A percentile compares a stretch with the other conserved stretches of the same genome.
Evolutionary conservation across 2,329 filamentous ascomycete species (phyloP).

Genomic region (Cryphonectria naterciae): DNA sequence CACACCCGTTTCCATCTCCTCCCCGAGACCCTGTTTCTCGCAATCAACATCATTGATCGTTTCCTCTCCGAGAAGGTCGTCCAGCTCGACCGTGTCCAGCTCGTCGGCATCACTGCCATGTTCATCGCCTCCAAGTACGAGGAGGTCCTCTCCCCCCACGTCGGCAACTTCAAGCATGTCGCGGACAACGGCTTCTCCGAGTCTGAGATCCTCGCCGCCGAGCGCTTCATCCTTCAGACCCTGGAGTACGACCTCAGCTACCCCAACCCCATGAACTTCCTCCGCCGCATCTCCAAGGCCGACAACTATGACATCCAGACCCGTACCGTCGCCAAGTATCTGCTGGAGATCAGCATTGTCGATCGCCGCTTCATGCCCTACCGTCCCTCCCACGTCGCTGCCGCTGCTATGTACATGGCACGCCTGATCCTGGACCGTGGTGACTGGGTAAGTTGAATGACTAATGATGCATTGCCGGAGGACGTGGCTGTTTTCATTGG

Average conservation of each 20-base stretch:
- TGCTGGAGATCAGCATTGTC: slow-evolving; percentile 94
- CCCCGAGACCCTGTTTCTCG: slow-evolving; percentile 93
- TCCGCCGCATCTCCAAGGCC: slow-evolving; percentile 97
- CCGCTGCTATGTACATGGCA: slow-evolving; percentile 92
- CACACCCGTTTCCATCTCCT: slow-evolving; percentile 95
- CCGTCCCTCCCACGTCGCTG: slow-evolving; percentile 86
- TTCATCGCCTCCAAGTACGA: slow-evolving; percentile 99
- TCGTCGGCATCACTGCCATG: slow-evolving; percentile 98
- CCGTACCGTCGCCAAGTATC: slow-evolving; percentile 94
- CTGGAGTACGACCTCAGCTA: slow-evolving; percentile 98
- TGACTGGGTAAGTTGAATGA: slow-evolving; percentile 69
- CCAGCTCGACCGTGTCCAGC: slow-evolving; percentile 90
- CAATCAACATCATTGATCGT: slow-evolving; percentile 97
- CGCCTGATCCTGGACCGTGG: slow-evolving; percentile 89
- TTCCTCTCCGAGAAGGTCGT: slow-evolving; percentile 96
- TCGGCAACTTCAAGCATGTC: slow-evolving; percentile 95
- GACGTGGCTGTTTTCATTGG: not conserved
- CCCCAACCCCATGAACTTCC: slow-evolving; percentile 99
- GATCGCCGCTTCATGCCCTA: slow-evolving; percentile 93
- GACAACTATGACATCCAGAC: slow-evolving; percentile 99
- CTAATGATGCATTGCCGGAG: slow-evolving; percentile 45
- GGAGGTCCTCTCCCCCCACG: slow-evolving; percentile 94
- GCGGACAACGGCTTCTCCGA: slow-evolving; percentile 96
- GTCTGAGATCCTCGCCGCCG: slow-evolving; percentile 93
- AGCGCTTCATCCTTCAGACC: slow-evolving; percentile 88